Conservation (phyloP, 257 asterid genomes). For the Lavandula angustifolia region DNA sequence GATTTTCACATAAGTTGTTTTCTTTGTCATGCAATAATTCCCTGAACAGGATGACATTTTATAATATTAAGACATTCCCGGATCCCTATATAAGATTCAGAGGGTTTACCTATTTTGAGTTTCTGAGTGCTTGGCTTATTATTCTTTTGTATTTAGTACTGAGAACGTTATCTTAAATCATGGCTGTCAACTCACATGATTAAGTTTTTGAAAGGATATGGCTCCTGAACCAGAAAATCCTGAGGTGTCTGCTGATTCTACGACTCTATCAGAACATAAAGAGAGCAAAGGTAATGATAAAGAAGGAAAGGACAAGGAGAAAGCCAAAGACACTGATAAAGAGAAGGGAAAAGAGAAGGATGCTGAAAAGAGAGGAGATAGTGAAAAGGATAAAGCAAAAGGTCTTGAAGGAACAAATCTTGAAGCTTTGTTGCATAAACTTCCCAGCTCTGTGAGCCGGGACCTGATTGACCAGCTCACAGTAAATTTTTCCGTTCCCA, state of each 20-base stretch:
- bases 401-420: constrained; percentile 91
- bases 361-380: constrained; percentile 72
- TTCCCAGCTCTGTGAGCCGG: constrained; percentile 94
- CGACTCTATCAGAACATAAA: constrained; percentile 56
- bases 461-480: constrained; percentile 98
- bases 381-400: constrained; percentile 85
- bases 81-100: constrained; percentile 16
- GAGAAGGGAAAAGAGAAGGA: constrained; percentile 92
- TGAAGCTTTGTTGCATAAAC: constrained; percentile 88
- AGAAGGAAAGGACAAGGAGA: constrained; percentile 76
- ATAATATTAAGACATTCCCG: constrained; percentile 2
- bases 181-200: constrained; percentile 29
- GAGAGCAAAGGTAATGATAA: constrained; percentile 63
- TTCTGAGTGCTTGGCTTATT: constrained; percentile 26
- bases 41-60: constrained; percentile 1
- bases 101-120: constrained; percentile 16
- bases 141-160: constrained; percentile 20
- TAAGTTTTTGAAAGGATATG: constrained; percentile 55
- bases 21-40: constrained; percentile 12
- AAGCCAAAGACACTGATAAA: constrained; percentile 43
- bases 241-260: constrained; percentile 64
- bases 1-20: constrained; percentile 21
- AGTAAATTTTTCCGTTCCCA: constrained; percentile 46
- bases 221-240: constrained; percentile 64
- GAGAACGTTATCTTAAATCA: constrained; percentile 12